Percentiles rank a stretch among this genome's conserved stretches.
Evolutionary conservation across 495 filamentous ascomycete genomes (phyloP).

Genomic region (Penicillium subrubescens): DNA sequence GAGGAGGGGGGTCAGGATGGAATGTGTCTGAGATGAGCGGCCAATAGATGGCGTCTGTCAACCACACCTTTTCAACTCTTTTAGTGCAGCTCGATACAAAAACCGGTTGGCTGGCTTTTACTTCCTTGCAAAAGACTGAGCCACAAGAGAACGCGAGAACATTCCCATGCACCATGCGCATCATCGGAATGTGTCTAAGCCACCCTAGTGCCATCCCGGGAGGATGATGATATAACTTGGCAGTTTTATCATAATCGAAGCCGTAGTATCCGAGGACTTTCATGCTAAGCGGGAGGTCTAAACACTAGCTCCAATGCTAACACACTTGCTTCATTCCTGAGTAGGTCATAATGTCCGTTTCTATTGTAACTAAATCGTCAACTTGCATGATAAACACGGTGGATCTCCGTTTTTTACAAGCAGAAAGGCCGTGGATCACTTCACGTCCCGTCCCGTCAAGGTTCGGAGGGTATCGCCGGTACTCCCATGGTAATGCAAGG

Average conservation of each 20-base stretch:
- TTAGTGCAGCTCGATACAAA: not conserved
- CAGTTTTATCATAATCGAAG: not conserved
- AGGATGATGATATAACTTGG: not conserved
- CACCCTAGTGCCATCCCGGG: constrained; percentile 3
- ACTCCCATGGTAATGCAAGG: constrained; percentile 44
- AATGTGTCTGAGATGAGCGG: constrained; percentile 30
- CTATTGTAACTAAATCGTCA: not conserved
- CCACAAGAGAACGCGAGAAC: constrained; percentile 22
- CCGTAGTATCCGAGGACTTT: not conserved
- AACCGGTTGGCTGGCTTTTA: constrained; percentile 12
- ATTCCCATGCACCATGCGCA: constrained; percentile 19
- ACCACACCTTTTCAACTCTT: constrained; percentile 19
- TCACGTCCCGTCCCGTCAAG: constrained; percentile 51
- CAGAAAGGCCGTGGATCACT: constrained; percentile 23
- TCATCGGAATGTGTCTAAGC: constrained; percentile 23
- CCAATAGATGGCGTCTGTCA: constrained; percentile 15
- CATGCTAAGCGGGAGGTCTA: not conserved
- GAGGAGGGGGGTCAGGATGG: constrained; percentile 23
- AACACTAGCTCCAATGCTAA: not conserved
- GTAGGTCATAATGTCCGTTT: not conserved
- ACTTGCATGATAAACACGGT: not conserved
- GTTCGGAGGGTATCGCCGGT: constrained; percentile 44
- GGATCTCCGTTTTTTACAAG: constrained; percentile 7
- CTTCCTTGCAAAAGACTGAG: constrained; percentile 14
- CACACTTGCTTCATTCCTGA: not conserved